A percentile compares a stretch with the other conserved stretches of the same genome.
phyloP scores from a whole-genome alignment of 75 land plant species.

The Pinus albicaulis region DNA sequence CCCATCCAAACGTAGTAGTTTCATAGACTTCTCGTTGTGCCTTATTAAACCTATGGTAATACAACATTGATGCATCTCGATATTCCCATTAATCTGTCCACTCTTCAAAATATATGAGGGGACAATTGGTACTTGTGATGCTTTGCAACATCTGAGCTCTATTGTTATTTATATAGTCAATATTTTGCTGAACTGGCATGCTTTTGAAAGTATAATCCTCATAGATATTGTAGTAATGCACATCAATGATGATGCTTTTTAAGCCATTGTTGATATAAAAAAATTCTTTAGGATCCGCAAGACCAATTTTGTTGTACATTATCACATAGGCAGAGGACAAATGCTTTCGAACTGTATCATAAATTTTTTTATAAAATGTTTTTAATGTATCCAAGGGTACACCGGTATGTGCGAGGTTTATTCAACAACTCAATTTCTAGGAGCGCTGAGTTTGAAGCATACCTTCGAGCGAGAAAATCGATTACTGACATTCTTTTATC shows the following conservation, averaged over 20 bases:
- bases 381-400: constrained; percentile 44
- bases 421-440: constrained; percentile 61
- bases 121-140: no score
- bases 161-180: no score
- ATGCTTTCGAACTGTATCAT: constrained; percentile 52
- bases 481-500: no score
- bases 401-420: constrained; percentile 43
- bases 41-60: constrained; percentile 48
- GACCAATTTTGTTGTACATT: constrained; percentile 72
- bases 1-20: constrained; percentile 69
- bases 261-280: constrained; percentile 27
- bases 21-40: constrained; percentile 70
- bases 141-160: no score
- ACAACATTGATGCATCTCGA: constrained; percentile 24
- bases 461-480: no score
- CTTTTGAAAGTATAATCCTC: no score
- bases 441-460: constrained; percentile 32
- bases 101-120: no score
- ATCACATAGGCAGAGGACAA: constrained; percentile 62
- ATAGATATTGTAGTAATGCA: no score
- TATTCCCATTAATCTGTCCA: constrained; percentile 63
- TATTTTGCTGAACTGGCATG: no score
- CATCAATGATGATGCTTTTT: no score
- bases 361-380: constrained; percentile 48
- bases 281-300: constrained; percentile 64